Evolutionary conservation across 768 basidiomycete genomes (phyloP).

Genomic region (Phanerodontia chrysosporium): DNA sequence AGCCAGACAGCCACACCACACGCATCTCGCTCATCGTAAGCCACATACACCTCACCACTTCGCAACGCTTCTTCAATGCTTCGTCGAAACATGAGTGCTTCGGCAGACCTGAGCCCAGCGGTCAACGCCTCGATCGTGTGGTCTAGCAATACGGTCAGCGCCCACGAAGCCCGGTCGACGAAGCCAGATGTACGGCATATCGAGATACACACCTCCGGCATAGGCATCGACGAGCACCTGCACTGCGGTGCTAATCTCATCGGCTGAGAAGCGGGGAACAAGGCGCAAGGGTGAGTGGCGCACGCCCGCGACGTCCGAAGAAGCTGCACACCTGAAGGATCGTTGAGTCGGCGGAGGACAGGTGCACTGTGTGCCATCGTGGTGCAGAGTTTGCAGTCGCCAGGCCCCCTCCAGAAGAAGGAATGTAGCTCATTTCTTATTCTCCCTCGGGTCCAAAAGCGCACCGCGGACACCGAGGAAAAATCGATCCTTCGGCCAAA

Average conservation of each 20-base stretch:
- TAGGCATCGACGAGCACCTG: conserved; percentile 17
- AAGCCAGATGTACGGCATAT: neutral
- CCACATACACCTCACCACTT: conserved; percentile 9
- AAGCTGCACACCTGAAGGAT: conserved; percentile 15
- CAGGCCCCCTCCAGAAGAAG: neutral
- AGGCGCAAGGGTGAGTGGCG: neutral
- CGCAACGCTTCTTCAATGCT: conserved; percentile 9
- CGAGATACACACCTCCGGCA: conserved; percentile 14
- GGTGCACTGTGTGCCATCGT: conserved; percentile 1
- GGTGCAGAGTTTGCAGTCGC: neutral
- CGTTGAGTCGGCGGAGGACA: conserved; percentile 11
- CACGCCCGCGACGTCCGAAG: neutral
- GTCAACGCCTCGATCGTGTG: conserved; percentile 9
- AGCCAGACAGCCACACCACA: conserved; percentile 11
- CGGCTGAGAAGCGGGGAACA: conserved; percentile 9
- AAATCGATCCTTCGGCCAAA: neutral
- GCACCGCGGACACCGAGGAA: conserved; percentile 2
- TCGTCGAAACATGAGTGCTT: neutral
- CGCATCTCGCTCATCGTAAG: neutral
- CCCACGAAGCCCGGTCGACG: neutral
- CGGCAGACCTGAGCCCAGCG: conserved; percentile 1
- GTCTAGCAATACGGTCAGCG: conserved; percentile 3
- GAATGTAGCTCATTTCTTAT: neutral
- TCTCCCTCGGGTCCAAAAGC: neutral
- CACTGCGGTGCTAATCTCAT: conserved; percentile 16